Conservation (phyloP, 75 land plant genomes). For the Pseudotsuga menziesii region DNA sequence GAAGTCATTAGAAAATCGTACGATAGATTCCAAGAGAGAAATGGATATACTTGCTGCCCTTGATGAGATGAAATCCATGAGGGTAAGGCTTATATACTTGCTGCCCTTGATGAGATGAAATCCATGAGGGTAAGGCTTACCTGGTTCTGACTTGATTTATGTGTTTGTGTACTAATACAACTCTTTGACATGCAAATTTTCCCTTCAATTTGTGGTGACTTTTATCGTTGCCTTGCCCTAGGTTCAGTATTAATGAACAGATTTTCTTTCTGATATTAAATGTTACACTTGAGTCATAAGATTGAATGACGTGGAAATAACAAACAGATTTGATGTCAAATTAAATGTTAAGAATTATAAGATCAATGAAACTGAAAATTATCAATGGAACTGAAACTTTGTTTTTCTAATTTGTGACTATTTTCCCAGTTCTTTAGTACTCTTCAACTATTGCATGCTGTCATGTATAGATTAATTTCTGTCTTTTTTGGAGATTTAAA, state of each 20-base stretch:
- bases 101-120: constrained; percentile 94
- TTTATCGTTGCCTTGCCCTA: background rate
- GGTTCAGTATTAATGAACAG: background rate
- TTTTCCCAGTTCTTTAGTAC: background rate
- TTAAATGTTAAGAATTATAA: background rate
- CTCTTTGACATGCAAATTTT: background rate
- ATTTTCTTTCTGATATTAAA: background rate
- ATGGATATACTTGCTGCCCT: constrained; percentile 96
- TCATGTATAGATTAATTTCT: background rate
- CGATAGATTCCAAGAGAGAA: constrained; percentile 92
- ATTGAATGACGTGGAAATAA: background rate
- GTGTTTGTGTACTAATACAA: background rate
- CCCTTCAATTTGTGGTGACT: background rate
- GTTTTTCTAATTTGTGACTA: background rate
- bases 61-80: constrained; percentile 97
- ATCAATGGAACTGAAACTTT: background rate
- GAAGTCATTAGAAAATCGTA: constrained; percentile 90
- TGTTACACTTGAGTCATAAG: background rate
- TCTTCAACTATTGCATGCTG: background rate
- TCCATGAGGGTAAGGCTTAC: constrained; percentile 70
- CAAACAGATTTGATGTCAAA: background rate
- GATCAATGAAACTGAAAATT: background rate
- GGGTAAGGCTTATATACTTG: constrained; percentile 86
- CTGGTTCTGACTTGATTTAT: background rate
- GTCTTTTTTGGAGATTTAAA: background rate